Evolutionary conservation across 208 protist genomes (phyloP), one percentile per base, ranked within the genome.

Genomic region (Leishmania braziliensis): DNA sequence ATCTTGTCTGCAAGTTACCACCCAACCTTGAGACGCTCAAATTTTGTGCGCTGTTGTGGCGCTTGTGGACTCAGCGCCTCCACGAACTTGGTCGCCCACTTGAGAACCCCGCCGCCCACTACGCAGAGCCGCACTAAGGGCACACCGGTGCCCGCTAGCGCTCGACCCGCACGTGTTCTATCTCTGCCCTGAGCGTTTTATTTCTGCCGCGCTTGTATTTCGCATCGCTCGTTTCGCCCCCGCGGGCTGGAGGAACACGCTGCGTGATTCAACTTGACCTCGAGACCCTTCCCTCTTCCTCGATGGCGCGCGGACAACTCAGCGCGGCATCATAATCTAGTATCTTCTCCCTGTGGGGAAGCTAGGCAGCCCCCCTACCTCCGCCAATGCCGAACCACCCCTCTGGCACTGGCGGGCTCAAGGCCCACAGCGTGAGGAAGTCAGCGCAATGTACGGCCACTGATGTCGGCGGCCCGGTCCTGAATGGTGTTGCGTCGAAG

Each of bases 81-180:
- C 43, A 75, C 16, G 51, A 82, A 50, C 83, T 82, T 26, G 84
- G 80, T 50, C 36, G 75, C 69, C 87, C 87, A 29, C 79, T 84
- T 0, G 36, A 80, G 58, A 74, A 90, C 84, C 84, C 84, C 3
- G 75, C 75, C 62, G 80, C 72, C 2, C 56, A 36, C 5, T 90
- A 88, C 73, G 87, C 86, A 1, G 84, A 81, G 5, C 87, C 87
- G 14, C 87, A 90, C 46, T 88, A 70, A 85, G 71, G 12, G 36
- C 53, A 39, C 78, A n/a, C 53, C 20, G 16, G 29, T 65, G 72
- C 72, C 65, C 39, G 14, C 29, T 33, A 48, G 29, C 8, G 65
- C 36, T 71, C 20, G 39, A 50, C 29, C 18, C 39, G 18, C 65
- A 71, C 4, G 14, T 23, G 36, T n/a, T n/a, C 6, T 46, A 8